phyloP scores from a whole-genome alignment of 345 rosid species.

The Capsella bursapastoris region DNA sequence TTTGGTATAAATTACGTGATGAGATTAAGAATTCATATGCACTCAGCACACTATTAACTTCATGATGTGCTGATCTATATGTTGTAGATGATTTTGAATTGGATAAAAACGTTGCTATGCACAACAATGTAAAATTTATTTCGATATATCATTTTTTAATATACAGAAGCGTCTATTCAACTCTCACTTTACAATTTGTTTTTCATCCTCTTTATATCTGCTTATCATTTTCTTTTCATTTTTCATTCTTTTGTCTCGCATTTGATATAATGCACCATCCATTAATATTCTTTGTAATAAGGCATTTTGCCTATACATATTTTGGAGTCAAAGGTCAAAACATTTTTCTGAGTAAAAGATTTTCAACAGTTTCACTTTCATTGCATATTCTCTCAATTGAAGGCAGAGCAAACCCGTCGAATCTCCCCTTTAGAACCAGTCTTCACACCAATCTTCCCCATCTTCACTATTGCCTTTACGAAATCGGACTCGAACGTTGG shows the following conservation, averaged over 20 bases:
- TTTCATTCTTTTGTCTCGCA: background rate
- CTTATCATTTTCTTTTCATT: background rate
- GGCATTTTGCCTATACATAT: background rate
- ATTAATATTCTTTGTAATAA: background rate
- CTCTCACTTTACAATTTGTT: background rate
- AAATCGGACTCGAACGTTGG: slow-evolving; percentile 64
- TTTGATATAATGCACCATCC: background rate
- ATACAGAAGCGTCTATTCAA: background rate
- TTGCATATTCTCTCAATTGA: slow-evolving; percentile 45
- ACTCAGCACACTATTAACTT: background rate
- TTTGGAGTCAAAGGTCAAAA: background rate
- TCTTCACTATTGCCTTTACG: slow-evolving; percentile 60
- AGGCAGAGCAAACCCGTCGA: slow-evolving; percentile 64
- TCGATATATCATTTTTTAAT: background rate
- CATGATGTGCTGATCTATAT: background rate
- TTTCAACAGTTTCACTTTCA: background rate
- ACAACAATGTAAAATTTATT: background rate
- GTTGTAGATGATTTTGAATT: background rate
- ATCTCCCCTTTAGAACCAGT: slow-evolving; percentile 69
- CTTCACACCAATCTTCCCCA: slow-evolving; percentile 74
- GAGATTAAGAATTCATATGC: background rate
- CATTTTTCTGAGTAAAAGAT: background rate
- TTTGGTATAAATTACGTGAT: background rate
- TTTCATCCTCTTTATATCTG: background rate
- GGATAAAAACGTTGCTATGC: background rate